These are phyloP conservation scores for Colletotrichum sp. DNA, from an alignment of 2,329 filamentous ascomycete species.

Conservation along the genomic window DNA sequence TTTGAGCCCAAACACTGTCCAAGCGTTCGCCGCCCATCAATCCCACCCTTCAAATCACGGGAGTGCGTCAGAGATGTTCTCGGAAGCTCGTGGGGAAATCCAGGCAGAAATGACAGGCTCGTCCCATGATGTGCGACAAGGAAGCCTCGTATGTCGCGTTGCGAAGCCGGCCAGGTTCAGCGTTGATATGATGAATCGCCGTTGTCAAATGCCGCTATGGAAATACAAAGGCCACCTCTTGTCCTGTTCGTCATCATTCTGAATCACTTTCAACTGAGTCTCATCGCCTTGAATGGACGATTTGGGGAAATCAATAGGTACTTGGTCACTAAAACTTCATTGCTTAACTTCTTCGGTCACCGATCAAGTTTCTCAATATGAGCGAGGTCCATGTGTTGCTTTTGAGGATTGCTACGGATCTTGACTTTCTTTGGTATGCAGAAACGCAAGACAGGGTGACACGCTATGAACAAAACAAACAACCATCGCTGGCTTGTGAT, in stretches of 20 bases:
- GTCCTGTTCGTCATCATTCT: background rate
- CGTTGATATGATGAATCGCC: background rate
- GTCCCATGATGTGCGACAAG: background rate
- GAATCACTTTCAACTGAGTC: background rate
- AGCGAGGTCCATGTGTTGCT: background rate
- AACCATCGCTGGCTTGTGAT: background rate
- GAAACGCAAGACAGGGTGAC: background rate
- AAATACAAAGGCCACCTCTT: background rate
- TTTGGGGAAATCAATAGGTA: background rate
- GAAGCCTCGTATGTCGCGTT: background rate
- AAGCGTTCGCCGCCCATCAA: background rate
- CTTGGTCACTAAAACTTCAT: background rate
- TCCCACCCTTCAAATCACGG: background rate
- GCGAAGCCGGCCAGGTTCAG: background rate
- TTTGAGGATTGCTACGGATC: background rate
- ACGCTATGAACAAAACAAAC: background rate
- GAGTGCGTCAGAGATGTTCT: background rate
- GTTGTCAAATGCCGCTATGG: background rate
- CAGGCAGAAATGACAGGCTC: background rate
- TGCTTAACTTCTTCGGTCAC: background rate
- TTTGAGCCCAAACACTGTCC: conserved; percentile 4
- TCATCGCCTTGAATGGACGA: background rate
- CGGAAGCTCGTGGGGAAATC: background rate
- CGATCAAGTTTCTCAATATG: background rate
- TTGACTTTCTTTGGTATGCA: background rate